Percentiles rank a stretch among this genome's conserved stretches.
phyloP scores from a whole-genome alignment of 23 red algal genomes.

The Gracilaria gracilis region DNA sequence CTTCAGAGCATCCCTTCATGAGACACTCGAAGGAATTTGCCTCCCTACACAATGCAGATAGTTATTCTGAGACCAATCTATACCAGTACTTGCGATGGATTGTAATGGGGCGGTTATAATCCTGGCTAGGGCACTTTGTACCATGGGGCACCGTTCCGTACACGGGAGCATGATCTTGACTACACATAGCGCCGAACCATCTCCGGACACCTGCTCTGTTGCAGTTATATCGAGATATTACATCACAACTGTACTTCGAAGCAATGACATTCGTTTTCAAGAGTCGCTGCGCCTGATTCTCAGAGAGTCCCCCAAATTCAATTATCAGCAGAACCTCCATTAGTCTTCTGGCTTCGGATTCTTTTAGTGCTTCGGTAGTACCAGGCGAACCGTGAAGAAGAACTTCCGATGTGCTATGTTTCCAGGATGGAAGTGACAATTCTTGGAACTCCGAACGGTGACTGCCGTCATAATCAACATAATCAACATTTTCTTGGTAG shows the following conservation, averaged over 20 bases:
- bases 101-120: not conserved
- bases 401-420: too few species aligned
- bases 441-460: too few species aligned
- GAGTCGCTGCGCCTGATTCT: not conserved
- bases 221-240: not conserved
- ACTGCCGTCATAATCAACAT: too few species aligned
- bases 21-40: not conserved
- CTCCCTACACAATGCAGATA: constrained; percentile 16
- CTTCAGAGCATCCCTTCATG: not conserved
- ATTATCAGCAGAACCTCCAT: not conserved
- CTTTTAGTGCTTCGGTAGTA: not conserved
- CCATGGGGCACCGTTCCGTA: not conserved
- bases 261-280: not conserved
- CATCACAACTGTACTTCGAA: not conserved
- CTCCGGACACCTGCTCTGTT: not conserved
- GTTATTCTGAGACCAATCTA: constrained; percentile 7
- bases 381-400: too few species aligned
- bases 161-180: not conserved
- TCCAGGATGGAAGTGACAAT: too few species aligned
- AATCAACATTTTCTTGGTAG: too few species aligned
- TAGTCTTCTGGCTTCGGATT: not conserved
- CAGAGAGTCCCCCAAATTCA: not conserved
- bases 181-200: constrained; percentile 6
- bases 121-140: not conserved
- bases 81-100: constrained; percentile 9